These are phyloP conservation scores for Chlorella ohadii DNA, from an alignment of 139 green algal genomes.

Conservation along the genomic window DNA sequence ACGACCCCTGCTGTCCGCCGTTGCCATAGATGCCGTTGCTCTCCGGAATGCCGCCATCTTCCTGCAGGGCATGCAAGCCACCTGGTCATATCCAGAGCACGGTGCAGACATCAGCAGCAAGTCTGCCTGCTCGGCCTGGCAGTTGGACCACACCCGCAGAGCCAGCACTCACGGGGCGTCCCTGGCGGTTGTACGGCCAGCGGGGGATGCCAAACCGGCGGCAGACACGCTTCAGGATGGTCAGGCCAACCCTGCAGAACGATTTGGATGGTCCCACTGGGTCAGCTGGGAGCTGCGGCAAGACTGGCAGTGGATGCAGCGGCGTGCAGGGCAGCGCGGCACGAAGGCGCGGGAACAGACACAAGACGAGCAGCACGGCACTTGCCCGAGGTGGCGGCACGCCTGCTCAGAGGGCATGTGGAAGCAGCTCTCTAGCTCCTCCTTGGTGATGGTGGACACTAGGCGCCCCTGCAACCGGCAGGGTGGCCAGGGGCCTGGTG, in stretches of 20 bases:
- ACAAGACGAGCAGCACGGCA: background rate
- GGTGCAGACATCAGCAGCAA: no score
- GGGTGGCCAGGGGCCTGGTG: background rate
- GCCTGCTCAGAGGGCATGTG: slow-evolving; percentile 19
- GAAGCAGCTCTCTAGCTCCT: slow-evolving; percentile 17
- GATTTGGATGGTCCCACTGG: no score
- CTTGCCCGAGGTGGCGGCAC: slow-evolving; percentile 3
- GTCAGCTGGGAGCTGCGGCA: no score
- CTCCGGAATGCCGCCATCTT: background rate
- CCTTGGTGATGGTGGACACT: slow-evolving; percentile 17
- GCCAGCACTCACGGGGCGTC: background rate
- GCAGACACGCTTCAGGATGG: slow-evolving; percentile 6
- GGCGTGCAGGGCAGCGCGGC: no score
- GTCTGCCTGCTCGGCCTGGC: background rate
- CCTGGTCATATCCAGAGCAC: no score
- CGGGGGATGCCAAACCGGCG: slow-evolving; percentile 26
- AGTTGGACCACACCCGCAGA: background rate
- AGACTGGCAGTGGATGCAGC: no score
- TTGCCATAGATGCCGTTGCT: background rate
- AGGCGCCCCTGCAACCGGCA: background rate
- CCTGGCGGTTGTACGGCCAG: slow-evolving; percentile 29
- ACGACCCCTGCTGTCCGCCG: background rate
- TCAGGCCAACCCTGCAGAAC: background rate
- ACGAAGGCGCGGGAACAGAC: no score
- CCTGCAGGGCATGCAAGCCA: background rate